These are phyloP conservation scores for Candida nitratophila DNA, from an alignment of 805 yeast species.

Conservation along the genomic window DNA sequence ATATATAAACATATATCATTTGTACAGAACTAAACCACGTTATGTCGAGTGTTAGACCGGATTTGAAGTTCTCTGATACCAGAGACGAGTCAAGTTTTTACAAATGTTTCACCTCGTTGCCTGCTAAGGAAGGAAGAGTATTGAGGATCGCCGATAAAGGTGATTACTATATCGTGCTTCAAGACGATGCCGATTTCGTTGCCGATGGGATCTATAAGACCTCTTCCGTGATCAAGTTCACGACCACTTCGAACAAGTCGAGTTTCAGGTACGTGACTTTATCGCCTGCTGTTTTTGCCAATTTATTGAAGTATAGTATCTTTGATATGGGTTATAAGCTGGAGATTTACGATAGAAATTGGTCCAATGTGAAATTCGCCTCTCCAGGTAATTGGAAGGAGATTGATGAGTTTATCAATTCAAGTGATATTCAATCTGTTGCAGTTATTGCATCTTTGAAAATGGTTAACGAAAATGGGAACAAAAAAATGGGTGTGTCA, in stretches of 20 bases:
- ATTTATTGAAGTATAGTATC: slow-evolving; percentile 57
- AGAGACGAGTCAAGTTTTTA: slow-evolving; percentile 41
- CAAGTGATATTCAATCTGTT: slow-evolving; percentile 27
- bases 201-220: slow-evolving; percentile 86
- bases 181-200: slow-evolving; percentile 69
- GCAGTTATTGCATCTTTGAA: slow-evolving; percentile 50
- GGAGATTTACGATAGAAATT: slow-evolving; percentile 68
- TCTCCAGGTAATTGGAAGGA: slow-evolving; percentile 87
- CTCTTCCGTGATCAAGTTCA: slow-evolving; percentile 62
- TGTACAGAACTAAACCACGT: background rate
- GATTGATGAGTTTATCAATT: slow-evolving; percentile 61
- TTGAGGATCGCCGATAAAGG: slow-evolving; percentile 74
- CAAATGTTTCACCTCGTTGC: slow-evolving; percentile 39
- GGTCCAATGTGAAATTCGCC: slow-evolving; percentile 54
- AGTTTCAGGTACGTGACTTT: slow-evolving; percentile 55
- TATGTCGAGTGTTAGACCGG: slow-evolving; percentile 38
- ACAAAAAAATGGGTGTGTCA: slow-evolving; percentile 63
- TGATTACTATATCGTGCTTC: slow-evolving; percentile 71
- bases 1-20: no score
- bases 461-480: slow-evolving; percentile 23
- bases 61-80: slow-evolving; percentile 48
- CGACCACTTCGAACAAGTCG: slow-evolving; percentile 33
- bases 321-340: slow-evolving; percentile 69
- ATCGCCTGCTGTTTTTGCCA: slow-evolving; percentile 65
- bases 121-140: slow-evolving; percentile 41